Evolutionary conservation across 177 flowering plant species (phyloP).

Genomic region (Vitis hybrid): DNA sequence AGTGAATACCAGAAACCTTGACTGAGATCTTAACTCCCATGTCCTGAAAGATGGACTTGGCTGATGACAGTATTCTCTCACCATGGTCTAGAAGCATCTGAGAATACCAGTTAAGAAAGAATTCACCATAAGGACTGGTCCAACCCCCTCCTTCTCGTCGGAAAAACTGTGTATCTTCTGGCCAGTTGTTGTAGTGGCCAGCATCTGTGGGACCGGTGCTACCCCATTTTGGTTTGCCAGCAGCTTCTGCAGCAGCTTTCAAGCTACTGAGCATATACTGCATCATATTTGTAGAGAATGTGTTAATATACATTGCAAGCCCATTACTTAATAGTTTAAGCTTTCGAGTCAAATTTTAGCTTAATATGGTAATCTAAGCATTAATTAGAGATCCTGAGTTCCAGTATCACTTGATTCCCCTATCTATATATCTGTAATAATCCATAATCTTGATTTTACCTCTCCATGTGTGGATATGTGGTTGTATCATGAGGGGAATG

Average conservation of each 20-base stretch:
- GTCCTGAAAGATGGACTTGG: conserved; percentile 43
- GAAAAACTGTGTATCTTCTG: conserved; percentile 87
- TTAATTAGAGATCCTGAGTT: too few relatives aligned
- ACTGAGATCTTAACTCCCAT: conserved; percentile 74
- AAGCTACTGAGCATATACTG: conserved; percentile 87
- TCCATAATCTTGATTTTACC: too few relatives aligned
- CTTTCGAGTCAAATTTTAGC: too few relatives aligned
- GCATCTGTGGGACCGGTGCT: conserved; percentile 91
- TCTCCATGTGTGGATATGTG: too few relatives aligned
- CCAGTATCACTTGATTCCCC: too few relatives aligned
- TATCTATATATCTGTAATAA: too few relatives aligned
- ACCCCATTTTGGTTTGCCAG: conserved; percentile 89
- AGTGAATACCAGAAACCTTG: conserved; percentile 90
- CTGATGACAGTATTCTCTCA: conserved; percentile 66
- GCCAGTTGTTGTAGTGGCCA: conserved; percentile 92
- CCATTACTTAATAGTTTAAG: too few relatives aligned
- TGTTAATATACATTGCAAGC: too few relatives aligned
- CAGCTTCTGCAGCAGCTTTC: conserved; percentile 82
- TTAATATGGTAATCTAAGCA: too few relatives aligned
- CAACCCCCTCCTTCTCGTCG: conserved; percentile 81
- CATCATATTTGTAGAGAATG: conserved; percentile 1
- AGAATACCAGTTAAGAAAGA: conserved; percentile 93
- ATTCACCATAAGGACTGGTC: conserved; percentile 71
- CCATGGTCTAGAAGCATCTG: conserved; percentile 89
- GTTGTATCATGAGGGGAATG: too few relatives aligned